Evolutionary conservation across 202 grass and related monocot species (phyloP), one percentile per base, ranked within the genome.

Genomic region (Zoysia matrella): DNA sequence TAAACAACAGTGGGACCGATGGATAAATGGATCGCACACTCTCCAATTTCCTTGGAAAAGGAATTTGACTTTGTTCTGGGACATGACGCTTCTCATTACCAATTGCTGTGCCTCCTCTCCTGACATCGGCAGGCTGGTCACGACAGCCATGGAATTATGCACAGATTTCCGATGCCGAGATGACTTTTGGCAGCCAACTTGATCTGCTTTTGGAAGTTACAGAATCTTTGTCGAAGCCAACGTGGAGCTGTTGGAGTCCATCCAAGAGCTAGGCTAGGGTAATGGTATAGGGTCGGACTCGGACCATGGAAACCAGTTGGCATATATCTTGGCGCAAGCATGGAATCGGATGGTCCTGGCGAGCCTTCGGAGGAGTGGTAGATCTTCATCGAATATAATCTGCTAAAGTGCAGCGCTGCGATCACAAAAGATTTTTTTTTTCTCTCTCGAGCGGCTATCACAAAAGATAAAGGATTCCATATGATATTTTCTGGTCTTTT

Each of bases 361-460:
- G n/a, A 75, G 69, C 75, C 76, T 73, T 14, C 11, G 39, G 47
- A 22, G 40, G 43, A 6, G 64, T 41, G 53, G 52, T 6, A 74
- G 67, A 69, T 78, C 60, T 36, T 36, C 30, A 36, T 36, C 42
- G 88, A 90, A 90, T 83, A 82, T 90, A 79, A 86, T 90, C 88
- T 75, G 48, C 22, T 43, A 82, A 82, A 86, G 83, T 16, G 40
- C 51, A 14, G 13, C 1, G 14, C 14, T 53, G 30, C 18, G 60
- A 10, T 57, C 30, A 36, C 30, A 36, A 1, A 36, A 36, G 30
- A 36, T 36, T 36, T 36, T 36, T 36, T 36, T 36, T 36, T 36
- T 36, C 30, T 36, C 30, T 36, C 30, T 36, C 30, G 30, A 36
- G 30, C 30, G 30, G 30, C 30, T 36, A 10, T 57, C 67, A 22